Evolutionary conservation across 129 eudicot species (phyloP), one percentile per base, ranked within the genome.

Genomic region (Ambrosia trifida): DNA sequence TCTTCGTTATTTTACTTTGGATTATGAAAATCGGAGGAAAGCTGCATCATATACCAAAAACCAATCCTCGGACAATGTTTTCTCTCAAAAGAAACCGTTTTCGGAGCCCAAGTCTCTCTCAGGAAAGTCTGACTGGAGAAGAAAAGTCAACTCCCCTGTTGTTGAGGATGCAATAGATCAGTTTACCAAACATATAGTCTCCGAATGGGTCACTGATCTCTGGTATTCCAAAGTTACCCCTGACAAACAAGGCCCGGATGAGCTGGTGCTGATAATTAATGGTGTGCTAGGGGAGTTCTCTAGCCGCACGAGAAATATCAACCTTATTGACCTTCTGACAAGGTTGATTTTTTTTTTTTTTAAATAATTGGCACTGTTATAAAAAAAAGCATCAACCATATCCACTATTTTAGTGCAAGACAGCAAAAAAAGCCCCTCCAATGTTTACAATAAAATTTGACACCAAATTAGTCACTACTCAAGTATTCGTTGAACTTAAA

Each of bases 141-240:
- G 54, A 56, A 90, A 90, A 77, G 97, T 95, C 51, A 88, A 86
- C 72, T 95, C 99, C 16, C 99, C 96, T 41, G 86, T 84, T 73
- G 99, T 95, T 53, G 99, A 95, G 79, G 96, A 84, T 52, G 99
- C 99, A 75, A 81, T 95, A 31, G 97, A 95, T 70, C 94, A 88
- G 64, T 95, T 95, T 66, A 84, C 97, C 17, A 81, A 78, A 69
- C 99, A 90, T 75, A 65, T 95, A 72, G 91, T 95, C 78, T 90
- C 96, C 0, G 99, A 95, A 77, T 95, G 99, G 99, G 97, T 95
- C 58, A 95, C 97, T 24, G 95, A 88, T 88, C 91, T 95, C 51
- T 95, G 99, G 99, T 95, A 95, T 74, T 83, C 96, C 58, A 86
- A 87, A 49, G 61, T 95, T 68, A 95, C 99, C 24, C 95, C 97